Evolutionary conservation across 2,329 filamentous ascomycete species (phyloP).

Genomic region (Cladosporium sphaerospermum): DNA sequence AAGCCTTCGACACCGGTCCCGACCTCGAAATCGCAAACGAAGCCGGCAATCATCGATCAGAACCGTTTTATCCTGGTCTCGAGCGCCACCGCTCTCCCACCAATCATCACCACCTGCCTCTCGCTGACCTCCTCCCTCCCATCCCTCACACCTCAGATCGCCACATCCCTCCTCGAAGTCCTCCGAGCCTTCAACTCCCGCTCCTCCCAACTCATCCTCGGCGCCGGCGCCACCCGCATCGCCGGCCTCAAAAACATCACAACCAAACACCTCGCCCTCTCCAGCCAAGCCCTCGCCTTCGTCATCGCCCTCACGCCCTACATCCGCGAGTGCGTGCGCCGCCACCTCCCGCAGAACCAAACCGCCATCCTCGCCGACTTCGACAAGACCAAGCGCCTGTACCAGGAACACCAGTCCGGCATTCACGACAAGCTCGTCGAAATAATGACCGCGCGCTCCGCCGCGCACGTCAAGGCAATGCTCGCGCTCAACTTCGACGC

Average conservation of each 20-base stretch:
- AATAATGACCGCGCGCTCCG: constrained; percentile 77
- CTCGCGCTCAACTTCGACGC: constrained; percentile 69
- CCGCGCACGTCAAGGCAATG: constrained; percentile 67
- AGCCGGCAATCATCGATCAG: constrained; percentile 66
- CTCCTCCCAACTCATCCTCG: constrained; percentile 91
- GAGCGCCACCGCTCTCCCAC: constrained; percentile 74
- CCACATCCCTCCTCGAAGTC: constrained; percentile 72
- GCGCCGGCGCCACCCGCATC: constrained; percentile 81
- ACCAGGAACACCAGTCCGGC: constrained; percentile 82
- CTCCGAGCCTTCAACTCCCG: constrained; percentile 92
- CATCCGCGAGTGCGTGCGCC: constrained; percentile 81
- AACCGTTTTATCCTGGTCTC: constrained; percentile 81
- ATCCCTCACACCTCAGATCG: constrained; percentile 80
- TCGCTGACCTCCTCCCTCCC: constrained; percentile 79
- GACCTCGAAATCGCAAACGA: constrained; percentile 19
- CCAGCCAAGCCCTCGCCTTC: constrained; percentile 83
- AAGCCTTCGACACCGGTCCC: constrained; percentile 5
- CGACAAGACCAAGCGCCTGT: constrained; percentile 75
- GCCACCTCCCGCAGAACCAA: constrained; percentile 52
- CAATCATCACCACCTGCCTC: constrained; percentile 75
- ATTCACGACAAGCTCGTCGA: constrained; percentile 92
- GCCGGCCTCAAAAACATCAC: constrained; percentile 94
- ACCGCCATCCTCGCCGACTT: constrained; percentile 62
- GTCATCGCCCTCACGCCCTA: constrained; percentile 83
- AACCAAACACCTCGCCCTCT: constrained; percentile 87